phyloP scores from a whole-genome alignment of 2,329 filamentous ascomycete species.

The Fusarium transvaalense region DNA sequence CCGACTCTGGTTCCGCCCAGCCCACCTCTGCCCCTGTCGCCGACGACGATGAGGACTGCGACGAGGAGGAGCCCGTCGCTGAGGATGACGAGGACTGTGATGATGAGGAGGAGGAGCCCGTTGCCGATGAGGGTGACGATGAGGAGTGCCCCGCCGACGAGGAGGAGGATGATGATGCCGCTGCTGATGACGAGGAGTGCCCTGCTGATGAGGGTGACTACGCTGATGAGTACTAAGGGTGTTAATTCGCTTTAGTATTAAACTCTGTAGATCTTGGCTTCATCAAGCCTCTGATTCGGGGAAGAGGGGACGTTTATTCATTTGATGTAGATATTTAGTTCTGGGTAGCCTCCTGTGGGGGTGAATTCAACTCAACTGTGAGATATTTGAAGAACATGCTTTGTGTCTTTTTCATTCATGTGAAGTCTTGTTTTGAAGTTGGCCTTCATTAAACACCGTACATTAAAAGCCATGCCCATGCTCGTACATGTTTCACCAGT shows the following conservation, averaged over 20 bases:
- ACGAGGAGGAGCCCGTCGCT: slow-evolving; percentile 16
- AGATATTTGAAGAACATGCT: slow-evolving; percentile 43
- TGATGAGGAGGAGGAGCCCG: slow-evolving; percentile 23
- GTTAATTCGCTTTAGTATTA: not conserved
- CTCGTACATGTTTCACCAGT: too few relatives aligned
- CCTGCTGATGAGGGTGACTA: slow-evolving; percentile 33
- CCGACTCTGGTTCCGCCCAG: slow-evolving; percentile 14
- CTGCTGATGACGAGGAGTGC: slow-evolving; percentile 36
- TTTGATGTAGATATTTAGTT: slow-evolving; percentile 48
- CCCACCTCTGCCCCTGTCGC: slow-evolving; percentile 24
- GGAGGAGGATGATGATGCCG: slow-evolving; percentile 27
- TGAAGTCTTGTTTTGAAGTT: not conserved
- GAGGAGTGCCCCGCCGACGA: slow-evolving; percentile 41
- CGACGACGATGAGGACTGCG: slow-evolving; percentile 32
- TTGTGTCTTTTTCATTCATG: not conserved
- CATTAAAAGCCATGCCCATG: too few relatives aligned
- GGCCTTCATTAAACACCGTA: too few relatives aligned
- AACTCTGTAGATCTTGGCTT: not conserved
- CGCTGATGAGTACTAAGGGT: slow-evolving; percentile 20
- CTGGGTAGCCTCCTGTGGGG: slow-evolving; percentile 48
- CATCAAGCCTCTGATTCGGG: not conserved
- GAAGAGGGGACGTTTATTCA: slow-evolving; percentile 12
- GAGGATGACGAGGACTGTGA: slow-evolving; percentile 38
- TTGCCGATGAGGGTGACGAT: slow-evolving; percentile 22
- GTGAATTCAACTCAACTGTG: slow-evolving; percentile 47